Percentiles rank a stretch among this genome's conserved stretches.
Conservation (phyloP, 495 filamentous ascomycete species). For the Trichocladium antarcticum region DNA sequence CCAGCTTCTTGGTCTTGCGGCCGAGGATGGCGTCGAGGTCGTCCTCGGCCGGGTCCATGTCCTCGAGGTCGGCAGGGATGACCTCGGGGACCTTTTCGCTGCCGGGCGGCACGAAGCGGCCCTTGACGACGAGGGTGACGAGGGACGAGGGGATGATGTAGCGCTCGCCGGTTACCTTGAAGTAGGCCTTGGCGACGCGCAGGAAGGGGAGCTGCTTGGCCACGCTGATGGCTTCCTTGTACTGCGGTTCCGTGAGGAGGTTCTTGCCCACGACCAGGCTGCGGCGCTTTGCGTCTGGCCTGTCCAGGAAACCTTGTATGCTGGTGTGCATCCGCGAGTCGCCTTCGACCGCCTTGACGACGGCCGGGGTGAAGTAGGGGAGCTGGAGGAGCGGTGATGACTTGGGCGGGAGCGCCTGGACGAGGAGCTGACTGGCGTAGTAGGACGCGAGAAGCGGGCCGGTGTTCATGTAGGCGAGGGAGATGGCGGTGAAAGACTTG, state of each 20-base stretch:
- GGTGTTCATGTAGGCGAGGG: slow-evolving; percentile 77
- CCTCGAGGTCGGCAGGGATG: slow-evolving; percentile 68
- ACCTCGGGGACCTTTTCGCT: slow-evolving; percentile 58
- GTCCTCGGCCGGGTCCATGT: slow-evolving; percentile 85
- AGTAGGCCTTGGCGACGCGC: slow-evolving; percentile 86
- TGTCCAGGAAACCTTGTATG: slow-evolving; percentile 77
- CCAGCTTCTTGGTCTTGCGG: slow-evolving; percentile 53
- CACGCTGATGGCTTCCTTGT: slow-evolving; percentile 59
- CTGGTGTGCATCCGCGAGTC: slow-evolving; percentile 62
- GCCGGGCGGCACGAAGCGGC: slow-evolving; percentile 85
- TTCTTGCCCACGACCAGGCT: slow-evolving; percentile 55
- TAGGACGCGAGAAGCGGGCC: slow-evolving; percentile 74
- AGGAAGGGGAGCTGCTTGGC: slow-evolving; percentile 73
- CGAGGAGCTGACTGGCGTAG: slow-evolving; percentile 66
- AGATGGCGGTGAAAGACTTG: slow-evolving; percentile 74
- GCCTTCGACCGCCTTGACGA: slow-evolving; percentile 68
- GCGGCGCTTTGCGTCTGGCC: slow-evolving; percentile 63
- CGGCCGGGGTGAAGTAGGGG: slow-evolving; percentile 66
- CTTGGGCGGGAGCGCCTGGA: slow-evolving; percentile 77
- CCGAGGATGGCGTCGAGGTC: slow-evolving; percentile 81
- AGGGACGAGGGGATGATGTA: slow-evolving; percentile 87
- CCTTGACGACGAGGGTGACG: slow-evolving; percentile 89
- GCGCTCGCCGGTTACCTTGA: slow-evolving; percentile 93
- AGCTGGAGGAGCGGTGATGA: slow-evolving; percentile 86
- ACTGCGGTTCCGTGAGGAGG: slow-evolving; percentile 64